Evolutionary conservation across 2,329 filamentous ascomycete genomes (phyloP).

Genomic region (Xylogone sp.): DNA sequence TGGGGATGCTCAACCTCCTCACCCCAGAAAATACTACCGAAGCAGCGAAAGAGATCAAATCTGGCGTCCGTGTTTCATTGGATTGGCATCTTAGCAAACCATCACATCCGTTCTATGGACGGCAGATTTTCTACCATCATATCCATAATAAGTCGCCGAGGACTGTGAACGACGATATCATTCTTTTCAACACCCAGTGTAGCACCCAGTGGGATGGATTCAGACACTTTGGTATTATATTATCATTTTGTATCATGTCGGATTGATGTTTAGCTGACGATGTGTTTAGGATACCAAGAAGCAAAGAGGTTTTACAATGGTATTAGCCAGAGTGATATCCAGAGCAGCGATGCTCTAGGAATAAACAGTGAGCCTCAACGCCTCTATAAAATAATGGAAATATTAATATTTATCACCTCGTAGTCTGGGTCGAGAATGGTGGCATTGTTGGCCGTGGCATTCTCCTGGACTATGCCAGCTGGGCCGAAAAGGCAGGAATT

Average conservation of each 20-base stretch:
- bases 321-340: constrained; percentile 21
- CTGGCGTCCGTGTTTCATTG: constrained; percentile 36
- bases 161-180: constrained; percentile 20
- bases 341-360: constrained; percentile 19
- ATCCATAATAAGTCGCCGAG: constrained; percentile 18
- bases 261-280: constrained; percentile 1
- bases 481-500: constrained; percentile 53
- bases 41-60: constrained; percentile 36
- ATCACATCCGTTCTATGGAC: constrained; percentile 22
- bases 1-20: constrained; percentile 41
- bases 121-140: constrained; percentile 25
- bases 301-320: constrained; percentile 31
- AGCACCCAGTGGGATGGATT: constrained; percentile 43
- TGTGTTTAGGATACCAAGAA: constrained; percentile 24
- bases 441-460: constrained; percentile 48
- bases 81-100: constrained; percentile 25
- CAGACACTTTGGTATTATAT: constrained; percentile 29
- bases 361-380: constrained; percentile 14
- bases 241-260: too few species aligned
- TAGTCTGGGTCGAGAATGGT: constrained; percentile 36
- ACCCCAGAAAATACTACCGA: constrained; percentile 36
- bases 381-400: neutral
- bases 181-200: constrained; percentile 40
- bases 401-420: neutral
- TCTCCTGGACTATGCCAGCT: constrained; percentile 50